Base-by-base conservation (phyloP, 2,329 filamentous ascomycete species). In the Cytospora mali region DNA sequence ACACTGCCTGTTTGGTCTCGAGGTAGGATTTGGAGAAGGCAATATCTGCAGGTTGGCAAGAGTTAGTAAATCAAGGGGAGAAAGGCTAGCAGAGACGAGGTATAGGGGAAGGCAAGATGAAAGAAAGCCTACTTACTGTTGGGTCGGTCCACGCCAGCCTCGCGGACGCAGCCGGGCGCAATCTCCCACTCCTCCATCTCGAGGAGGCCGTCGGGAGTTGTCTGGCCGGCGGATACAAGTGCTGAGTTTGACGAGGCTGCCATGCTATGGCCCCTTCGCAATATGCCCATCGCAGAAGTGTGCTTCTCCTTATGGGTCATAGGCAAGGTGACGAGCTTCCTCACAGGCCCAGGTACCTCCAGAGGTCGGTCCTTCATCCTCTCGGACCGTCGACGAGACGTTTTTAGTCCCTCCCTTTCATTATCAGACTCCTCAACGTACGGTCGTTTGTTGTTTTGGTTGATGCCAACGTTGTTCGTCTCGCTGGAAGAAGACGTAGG, bases 101-200 rank as follows among this genome's bases (percentile, higher is more conserved):
- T 51, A 21, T 16, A 14, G 29, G 13, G 18, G 16, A 51, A 2
- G 33, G 51, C 9, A 28, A n/a, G 14, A 2, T 46, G n/a, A 13
- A 23, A 10, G 18, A 16, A n/a, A 25, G 1, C 13, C 18, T n/a
- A 64, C 68, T 62, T 68, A 71, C 71, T 70, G 21, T 71, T 62
- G 1, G 55, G 21, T 2, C 56, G 57, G 0, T 53, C 48, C 2
- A n/a, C 55, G 6, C 49, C 23, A 5, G 55, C 29, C n/a, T 67
- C 67, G 4, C 64, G 64, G 35, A 76, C 66, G 4, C 72, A 68
- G 3, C 75, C 75, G 0, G 75, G 75, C 1, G 73, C 74, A 1
- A 76, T 35, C 56, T 76, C 74, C 75, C 75, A 76, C 13, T 72
- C 69, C 59, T 76, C 74, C 73, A 75, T 75, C 57, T 75, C 73